phyloP scores from a whole-genome alignment of 495 filamentous ascomycete species.

The Penicillium tannophilum region DNA sequence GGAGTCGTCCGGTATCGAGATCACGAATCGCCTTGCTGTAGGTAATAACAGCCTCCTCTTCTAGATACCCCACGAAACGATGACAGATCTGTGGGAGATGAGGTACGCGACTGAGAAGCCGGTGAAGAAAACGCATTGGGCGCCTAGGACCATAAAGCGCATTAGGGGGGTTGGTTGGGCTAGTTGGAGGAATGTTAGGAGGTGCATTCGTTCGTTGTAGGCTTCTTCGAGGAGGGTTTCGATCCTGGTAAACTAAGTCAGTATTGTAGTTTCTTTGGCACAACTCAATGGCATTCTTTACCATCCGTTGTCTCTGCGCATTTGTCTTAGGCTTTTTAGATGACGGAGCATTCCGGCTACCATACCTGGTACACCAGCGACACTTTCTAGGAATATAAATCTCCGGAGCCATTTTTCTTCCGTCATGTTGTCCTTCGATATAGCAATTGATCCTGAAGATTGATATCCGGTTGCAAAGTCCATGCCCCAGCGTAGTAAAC shows the following conservation, averaged over 20 bases:
- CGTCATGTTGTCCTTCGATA: conserved; percentile 58
- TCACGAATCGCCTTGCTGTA: conserved; percentile 87
- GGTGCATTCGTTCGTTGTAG: conserved; percentile 96
- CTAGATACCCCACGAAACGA: conserved; percentile 94
- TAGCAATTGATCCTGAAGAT: conserved; percentile 53
- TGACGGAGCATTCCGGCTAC: conserved; percentile 93
- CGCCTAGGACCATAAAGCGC: conserved; percentile 80
- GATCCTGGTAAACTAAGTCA: conserved; percentile 54
- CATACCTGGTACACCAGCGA: conserved; percentile 96
- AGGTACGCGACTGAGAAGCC: conserved; percentile 88
- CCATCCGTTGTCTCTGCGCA: conserved; percentile 96
- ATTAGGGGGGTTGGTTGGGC: conserved; percentile 87
- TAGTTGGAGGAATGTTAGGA: conserved; percentile 92
- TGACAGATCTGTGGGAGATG: conserved; percentile 87
- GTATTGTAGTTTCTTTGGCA: background rate
- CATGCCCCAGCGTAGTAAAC: conserved; percentile 64
- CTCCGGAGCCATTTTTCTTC: conserved; percentile 78
- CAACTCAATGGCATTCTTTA: conserved; percentile 20
- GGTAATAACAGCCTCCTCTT: conserved; percentile 95
- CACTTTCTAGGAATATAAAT: conserved; percentile 90
- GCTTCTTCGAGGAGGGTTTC: conserved; percentile 92
- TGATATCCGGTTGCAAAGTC: conserved; percentile 74
- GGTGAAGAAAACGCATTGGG: conserved; percentile 92
- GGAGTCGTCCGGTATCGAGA: conserved; percentile 79
- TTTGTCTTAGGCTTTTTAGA: conserved; percentile 73